Conservation (phyloP, 208 protist species). For the Leishmania lainsoni region DNA sequence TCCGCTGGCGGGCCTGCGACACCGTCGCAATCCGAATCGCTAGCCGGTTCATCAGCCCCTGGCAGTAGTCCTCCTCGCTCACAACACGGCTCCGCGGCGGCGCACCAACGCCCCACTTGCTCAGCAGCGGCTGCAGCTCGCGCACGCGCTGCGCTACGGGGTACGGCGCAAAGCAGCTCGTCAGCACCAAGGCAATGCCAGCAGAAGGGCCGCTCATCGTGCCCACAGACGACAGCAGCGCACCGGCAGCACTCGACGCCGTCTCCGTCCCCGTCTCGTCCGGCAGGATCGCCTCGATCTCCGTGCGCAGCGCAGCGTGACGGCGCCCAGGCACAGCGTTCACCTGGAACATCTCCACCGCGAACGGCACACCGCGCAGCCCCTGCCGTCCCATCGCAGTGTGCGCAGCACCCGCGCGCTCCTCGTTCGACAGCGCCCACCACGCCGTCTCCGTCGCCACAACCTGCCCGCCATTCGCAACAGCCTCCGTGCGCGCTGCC, state of each 20-base stretch:
- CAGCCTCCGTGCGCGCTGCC: constrained; percentile 74
- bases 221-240: constrained; percentile 27
- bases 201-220: constrained; percentile 23
- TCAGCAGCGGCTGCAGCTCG: constrained; percentile 6
- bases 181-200: constrained; percentile 32
- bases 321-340: constrained; percentile 45
- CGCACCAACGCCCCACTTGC: constrained; percentile 1
- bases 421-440: constrained; percentile 34
- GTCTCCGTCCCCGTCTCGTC: constrained; percentile 21
- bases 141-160: constrained; percentile 14
- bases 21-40: background rate
- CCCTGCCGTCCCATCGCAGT: constrained; percentile 35
- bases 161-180: constrained; percentile 47
- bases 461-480: constrained; percentile 82
- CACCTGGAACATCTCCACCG: constrained; percentile 68
- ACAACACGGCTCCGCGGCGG: background rate
- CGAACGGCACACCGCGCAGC: constrained; percentile 59
- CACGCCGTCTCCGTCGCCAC: constrained; percentile 49
- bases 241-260: constrained; percentile 19
- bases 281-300: constrained; percentile 43
- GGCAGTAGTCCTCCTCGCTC: constrained; percentile 7
- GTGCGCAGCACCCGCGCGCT: constrained; percentile 32
- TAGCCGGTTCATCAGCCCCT: background rate
- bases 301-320: constrained; percentile 49
- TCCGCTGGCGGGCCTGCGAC: background rate